Evolutionary conservation across 495 filamentous ascomycete species (phyloP).

Genomic region (Xylaria palmicola): DNA sequence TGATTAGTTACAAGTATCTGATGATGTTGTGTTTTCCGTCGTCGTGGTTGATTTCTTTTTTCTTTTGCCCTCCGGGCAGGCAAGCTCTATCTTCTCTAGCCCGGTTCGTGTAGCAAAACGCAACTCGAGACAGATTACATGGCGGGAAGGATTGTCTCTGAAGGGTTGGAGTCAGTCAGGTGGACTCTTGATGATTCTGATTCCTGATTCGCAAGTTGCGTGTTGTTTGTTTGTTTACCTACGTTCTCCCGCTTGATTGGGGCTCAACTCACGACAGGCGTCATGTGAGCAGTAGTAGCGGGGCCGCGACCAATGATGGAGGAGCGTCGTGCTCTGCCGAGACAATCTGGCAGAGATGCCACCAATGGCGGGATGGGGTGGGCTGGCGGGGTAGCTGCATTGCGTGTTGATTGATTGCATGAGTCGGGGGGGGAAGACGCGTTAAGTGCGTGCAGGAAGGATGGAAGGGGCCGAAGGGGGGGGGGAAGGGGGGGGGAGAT

Average conservation of each 20-base stretch:
- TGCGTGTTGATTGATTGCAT: constrained; percentile 16
- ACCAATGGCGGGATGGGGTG: constrained; percentile 4
- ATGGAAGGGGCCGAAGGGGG: neutral
- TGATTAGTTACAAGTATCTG: too few relatives aligned
- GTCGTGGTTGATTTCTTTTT: too few relatives aligned
- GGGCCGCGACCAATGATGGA: too few relatives aligned
- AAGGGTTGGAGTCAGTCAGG: neutral
- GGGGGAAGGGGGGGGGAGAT: neutral
- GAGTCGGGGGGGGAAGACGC: constrained; percentile 11
- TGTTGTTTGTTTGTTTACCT: constrained; percentile 19
- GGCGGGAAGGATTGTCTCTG: neutral
- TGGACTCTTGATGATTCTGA: neutral
- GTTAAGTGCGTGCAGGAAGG: constrained; percentile 18
- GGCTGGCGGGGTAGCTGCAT: constrained; percentile 6
- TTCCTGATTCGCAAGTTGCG: constrained; percentile 8
- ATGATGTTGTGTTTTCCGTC: too few relatives aligned
- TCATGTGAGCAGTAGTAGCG: constrained; percentile 12
- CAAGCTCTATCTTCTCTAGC: too few relatives aligned
- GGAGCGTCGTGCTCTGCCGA: too few relatives aligned
- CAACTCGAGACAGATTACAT: too few relatives aligned
- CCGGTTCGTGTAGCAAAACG: too few relatives aligned
- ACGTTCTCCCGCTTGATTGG: neutral
- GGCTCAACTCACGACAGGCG: constrained; percentile 9
- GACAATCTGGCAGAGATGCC: too few relatives aligned
- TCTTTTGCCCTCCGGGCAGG: too few relatives aligned